Conservation (phyloP, 345 rosid genomes). For the Eutrema yunnanense region DNA sequence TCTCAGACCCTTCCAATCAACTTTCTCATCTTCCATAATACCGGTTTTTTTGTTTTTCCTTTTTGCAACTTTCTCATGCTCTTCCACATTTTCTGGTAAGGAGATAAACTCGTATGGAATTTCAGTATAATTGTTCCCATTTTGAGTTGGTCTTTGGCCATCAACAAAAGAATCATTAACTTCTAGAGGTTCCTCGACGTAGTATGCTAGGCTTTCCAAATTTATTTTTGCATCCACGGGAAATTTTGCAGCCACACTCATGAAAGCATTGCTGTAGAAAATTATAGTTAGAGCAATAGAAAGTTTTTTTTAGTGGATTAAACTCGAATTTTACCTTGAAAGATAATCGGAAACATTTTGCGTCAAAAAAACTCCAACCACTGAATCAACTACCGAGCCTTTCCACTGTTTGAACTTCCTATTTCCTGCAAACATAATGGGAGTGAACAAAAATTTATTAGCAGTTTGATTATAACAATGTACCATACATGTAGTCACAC, state of each 20-base stretch:
- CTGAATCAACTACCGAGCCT: constrained; percentile 65
- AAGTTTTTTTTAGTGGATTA: background rate
- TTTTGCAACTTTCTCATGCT: background rate
- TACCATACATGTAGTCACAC: background rate
- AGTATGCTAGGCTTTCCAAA: background rate
- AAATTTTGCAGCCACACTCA: constrained; percentile 46
- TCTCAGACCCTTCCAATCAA: constrained; percentile 48
- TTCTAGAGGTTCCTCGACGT: constrained; percentile 18
- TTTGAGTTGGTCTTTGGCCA: background rate
- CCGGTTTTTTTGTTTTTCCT: constrained; percentile 13
- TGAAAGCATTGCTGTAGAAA: constrained; percentile 40
- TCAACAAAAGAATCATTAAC: background rate
- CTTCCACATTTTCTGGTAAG: background rate
- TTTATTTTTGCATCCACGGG: constrained; percentile 15
- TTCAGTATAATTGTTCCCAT: background rate
- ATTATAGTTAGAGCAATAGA: background rate
- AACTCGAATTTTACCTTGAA: constrained; percentile 43
- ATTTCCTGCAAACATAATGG: constrained; percentile 33
- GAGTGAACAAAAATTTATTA: background rate
- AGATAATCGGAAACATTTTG: constrained; percentile 51
- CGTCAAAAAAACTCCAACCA: constrained; percentile 60
- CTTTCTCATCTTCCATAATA: background rate
- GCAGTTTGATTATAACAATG: background rate
- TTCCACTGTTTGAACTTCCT: constrained; percentile 54
- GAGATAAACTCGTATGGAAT: background rate